Percentiles rank a stretch among this genome's conserved stretches.
Conservation (phyloP, 208 protist genomes). For the Balamuthia mandrillaris region DNA sequence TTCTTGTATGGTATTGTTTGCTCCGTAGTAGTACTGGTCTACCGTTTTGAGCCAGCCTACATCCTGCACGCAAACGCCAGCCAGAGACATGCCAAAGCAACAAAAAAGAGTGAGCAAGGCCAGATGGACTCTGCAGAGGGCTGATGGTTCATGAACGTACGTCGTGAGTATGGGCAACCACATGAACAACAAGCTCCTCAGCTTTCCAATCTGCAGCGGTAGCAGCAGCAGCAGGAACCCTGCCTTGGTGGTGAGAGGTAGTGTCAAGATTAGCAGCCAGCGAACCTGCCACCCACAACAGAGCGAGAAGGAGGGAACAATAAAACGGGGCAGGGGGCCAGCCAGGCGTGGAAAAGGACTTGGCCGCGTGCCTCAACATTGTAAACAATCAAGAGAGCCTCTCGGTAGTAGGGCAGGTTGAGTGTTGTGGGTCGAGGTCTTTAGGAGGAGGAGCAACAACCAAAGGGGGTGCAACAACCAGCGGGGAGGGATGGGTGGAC, state of each 20-base stretch:
- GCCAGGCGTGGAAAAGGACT: too few relatives aligned
- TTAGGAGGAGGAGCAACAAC: too few relatives aligned
- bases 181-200: neutral
- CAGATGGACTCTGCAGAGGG: neutral
- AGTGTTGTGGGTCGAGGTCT: too few relatives aligned
- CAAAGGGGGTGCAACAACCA: too few relatives aligned
- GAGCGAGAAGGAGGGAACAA: too few relatives aligned
- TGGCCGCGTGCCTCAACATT: too few relatives aligned
- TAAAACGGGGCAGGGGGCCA: too few relatives aligned
- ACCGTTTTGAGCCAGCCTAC: constrained; percentile 60
- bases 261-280: neutral
- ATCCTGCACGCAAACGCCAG: neutral
- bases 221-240: too few relatives aligned
- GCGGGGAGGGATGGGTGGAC: too few relatives aligned
- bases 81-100: neutral
- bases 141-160: neutral
- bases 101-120: neutral
- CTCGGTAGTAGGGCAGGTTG: too few relatives aligned
- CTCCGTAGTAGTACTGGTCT: constrained; percentile 59
- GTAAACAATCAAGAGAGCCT: too few relatives aligned
- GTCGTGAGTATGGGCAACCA: constrained; percentile 34
- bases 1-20: constrained; percentile 57
- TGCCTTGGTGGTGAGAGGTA: neutral
- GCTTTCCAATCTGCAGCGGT: neutral
- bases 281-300: neutral